Percentiles rank a stretch among this genome's conserved stretches.
Conservation (phyloP, 2,329 filamentous ascomycete genomes). For the Diaporthe aspalathi region DNA sequence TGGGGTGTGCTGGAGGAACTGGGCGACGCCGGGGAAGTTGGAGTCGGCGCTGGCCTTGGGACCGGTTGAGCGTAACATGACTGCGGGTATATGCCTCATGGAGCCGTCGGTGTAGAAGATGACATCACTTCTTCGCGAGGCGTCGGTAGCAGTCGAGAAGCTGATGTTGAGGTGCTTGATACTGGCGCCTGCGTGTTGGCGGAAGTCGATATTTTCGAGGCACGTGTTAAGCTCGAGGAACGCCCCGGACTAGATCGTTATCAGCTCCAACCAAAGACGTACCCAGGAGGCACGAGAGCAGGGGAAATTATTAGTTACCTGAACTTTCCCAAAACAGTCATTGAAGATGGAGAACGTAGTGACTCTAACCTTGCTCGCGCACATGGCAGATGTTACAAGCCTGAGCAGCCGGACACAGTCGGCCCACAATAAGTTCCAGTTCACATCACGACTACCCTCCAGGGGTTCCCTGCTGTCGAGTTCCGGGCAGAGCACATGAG, state of each 20-base stretch:
- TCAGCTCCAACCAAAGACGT: not conserved
- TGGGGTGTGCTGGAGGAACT: constrained; percentile 16
- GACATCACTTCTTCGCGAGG: not conserved
- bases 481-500: not conserved
- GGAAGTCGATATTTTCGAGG: not conserved
- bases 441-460: not conserved
- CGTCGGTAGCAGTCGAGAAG: constrained; percentile 4
- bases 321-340: constrained; percentile 17
- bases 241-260: not conserved
- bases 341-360: constrained; percentile 11
- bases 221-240: not conserved
- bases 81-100: not conserved
- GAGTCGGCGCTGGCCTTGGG: not conserved
- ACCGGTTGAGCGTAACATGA: not conserved
- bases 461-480: not conserved
- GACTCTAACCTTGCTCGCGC: not conserved
- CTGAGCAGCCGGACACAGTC: constrained; percentile 23
- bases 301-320: not conserved
- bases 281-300: not conserved
- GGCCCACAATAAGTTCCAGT: constrained; percentile 26
- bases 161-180: constrained; percentile 14
- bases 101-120: not conserved
- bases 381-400: constrained; percentile 10
- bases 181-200: not conserved
- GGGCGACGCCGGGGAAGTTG: not conserved